Conservation (phyloP, 2,329 filamentous ascomycete species). For the Sphaerostilbella broomeana region DNA sequence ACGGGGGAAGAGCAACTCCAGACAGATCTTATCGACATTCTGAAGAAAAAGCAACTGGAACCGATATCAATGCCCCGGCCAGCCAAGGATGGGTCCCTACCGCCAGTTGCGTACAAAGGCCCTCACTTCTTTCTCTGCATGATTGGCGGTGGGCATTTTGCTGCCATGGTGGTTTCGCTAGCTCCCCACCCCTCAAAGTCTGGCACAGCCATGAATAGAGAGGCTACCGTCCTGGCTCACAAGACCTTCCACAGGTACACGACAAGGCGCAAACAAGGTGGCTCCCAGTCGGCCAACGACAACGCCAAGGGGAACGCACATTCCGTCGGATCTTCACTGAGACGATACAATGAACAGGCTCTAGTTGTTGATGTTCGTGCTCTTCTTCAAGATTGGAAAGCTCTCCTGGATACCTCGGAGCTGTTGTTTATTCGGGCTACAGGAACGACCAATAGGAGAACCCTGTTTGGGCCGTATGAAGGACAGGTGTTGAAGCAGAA, state of each 20-base stretch:
- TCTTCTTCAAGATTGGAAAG: constrained; percentile 77
- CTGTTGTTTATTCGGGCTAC: constrained; percentile 85
- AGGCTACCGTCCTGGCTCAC: constrained; percentile 83
- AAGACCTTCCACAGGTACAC: constrained; percentile 99
- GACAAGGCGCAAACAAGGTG: constrained; percentile 91
- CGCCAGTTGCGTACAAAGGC: constrained; percentile 53
- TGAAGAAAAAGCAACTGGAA: constrained; percentile 71
- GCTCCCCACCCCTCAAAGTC: constrained; percentile 71
- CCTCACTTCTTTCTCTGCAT: constrained; percentile 95
- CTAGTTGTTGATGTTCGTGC: constrained; percentile 81
- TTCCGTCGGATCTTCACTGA: constrained; percentile 82
- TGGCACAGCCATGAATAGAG: constrained; percentile 64
- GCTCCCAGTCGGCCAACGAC: constrained; percentile 89
- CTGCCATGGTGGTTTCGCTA: constrained; percentile 88
- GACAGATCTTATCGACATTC: constrained; percentile 54
- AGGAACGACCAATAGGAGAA: constrained; percentile 77
- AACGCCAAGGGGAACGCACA: constrained; percentile 89
- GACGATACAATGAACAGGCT: constrained; percentile 90
- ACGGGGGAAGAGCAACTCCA: constrained; percentile 61
- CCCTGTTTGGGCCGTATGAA: constrained; percentile 86
- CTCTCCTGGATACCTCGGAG: constrained; percentile 74
- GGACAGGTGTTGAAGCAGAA: constrained; percentile 74
- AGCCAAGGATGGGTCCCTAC: constrained; percentile 51
- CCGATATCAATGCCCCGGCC: constrained; percentile 50
- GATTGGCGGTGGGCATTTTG: constrained; percentile 97